Conservation (phyloP, 2,329 filamentous ascomycete genomes). For the Verticillium tricorpus region DNA sequence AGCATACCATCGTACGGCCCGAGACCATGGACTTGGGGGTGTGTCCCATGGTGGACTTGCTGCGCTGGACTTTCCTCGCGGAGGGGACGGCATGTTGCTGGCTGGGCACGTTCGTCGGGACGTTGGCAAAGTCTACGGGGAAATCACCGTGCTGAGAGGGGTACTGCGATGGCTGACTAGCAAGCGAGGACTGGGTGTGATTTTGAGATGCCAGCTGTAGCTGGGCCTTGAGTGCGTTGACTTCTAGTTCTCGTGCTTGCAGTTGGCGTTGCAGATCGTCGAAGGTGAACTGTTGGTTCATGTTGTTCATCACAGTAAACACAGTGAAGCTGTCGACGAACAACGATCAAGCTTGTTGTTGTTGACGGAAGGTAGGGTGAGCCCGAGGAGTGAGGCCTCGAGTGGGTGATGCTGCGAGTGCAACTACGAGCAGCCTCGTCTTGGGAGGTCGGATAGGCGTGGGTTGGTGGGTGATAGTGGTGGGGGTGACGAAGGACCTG, state of each 20-base stretch:
- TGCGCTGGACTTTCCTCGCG: conserved; percentile 8
- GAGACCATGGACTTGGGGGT: not conserved
- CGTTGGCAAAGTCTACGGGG: conserved; percentile 6
- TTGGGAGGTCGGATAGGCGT: conserved; percentile 7
- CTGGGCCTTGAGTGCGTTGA: conserved; percentile 7
- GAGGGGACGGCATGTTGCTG: conserved; percentile 7
- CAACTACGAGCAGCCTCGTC: conserved; percentile 8
- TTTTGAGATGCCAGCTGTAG: conserved; percentile 5
- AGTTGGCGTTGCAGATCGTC: conserved; percentile 12
- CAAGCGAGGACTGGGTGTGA: not conserved
- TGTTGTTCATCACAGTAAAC: conserved; percentile 3
- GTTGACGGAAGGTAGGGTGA: not conserved
- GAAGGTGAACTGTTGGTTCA: conserved; percentile 8
- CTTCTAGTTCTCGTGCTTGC: conserved; percentile 11
- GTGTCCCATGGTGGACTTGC: conserved; percentile 13
- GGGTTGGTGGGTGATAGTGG: conserved; percentile 4
- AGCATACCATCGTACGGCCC: conserved; percentile 10
- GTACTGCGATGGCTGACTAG: conserved; percentile 4
- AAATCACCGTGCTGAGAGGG: conserved; percentile 7
- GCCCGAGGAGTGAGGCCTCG: conserved; percentile 2
- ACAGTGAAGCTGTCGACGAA: conserved; percentile 3
- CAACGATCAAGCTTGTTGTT: conserved; percentile 2
- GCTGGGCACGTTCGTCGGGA: not conserved
- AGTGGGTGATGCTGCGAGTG: conserved; percentile 5
- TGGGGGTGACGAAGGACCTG: not conserved